These are phyloP conservation scores for Arthrobotrys conoides DNA, from an alignment of 2,329 filamentous ascomycete genomes.

Conservation along the genomic window DNA sequence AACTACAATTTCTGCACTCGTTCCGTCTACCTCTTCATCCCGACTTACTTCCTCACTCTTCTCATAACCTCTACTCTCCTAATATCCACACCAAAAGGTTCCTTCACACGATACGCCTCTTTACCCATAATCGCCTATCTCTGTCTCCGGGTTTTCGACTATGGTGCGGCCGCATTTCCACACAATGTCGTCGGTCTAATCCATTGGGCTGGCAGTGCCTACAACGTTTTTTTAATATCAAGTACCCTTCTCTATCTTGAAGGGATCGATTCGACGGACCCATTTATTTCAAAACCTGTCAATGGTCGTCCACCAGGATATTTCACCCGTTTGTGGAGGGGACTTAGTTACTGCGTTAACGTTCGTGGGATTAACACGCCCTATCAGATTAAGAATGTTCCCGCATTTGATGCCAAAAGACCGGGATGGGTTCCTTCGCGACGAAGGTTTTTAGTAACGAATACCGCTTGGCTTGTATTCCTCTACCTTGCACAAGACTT, in stretches of 20 bases:
- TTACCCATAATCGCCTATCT: constrained; percentile 40
- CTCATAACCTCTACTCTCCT: constrained; percentile 29
- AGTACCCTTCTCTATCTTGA: constrained; percentile 27
- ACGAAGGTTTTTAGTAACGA: constrained; percentile 28
- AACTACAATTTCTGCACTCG: constrained; percentile 42
- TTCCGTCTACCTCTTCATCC: constrained; percentile 20
- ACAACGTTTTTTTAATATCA: constrained; percentile 29
- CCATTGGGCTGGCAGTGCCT: constrained; percentile 32
- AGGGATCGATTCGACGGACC: constrained; percentile 36
- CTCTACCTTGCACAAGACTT: constrained; percentile 34
- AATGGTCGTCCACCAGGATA: constrained; percentile 44
- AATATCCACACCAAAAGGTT: constrained; percentile 45
- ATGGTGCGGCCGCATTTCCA: constrained; percentile 26
- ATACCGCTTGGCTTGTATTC: constrained; percentile 19
- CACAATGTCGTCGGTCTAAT: constrained; percentile 16
- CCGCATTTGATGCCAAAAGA: constrained; percentile 42
- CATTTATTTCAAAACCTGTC: constrained; percentile 41
- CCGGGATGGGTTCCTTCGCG: constrained; percentile 53
- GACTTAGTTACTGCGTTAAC: constrained; percentile 44
- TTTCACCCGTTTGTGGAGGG: constrained; percentile 48
- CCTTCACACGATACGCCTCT: constrained; percentile 39
- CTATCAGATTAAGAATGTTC: constrained; percentile 54
- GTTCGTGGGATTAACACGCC: constrained; percentile 41
- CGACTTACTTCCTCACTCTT: constrained; percentile 32
- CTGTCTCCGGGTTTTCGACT: constrained; percentile 17